Evolutionary conservation across 495 filamentous ascomycete species (phyloP), one percentile per base, ranked within the genome.

Genomic region (Podospora tetraspora): DNA sequence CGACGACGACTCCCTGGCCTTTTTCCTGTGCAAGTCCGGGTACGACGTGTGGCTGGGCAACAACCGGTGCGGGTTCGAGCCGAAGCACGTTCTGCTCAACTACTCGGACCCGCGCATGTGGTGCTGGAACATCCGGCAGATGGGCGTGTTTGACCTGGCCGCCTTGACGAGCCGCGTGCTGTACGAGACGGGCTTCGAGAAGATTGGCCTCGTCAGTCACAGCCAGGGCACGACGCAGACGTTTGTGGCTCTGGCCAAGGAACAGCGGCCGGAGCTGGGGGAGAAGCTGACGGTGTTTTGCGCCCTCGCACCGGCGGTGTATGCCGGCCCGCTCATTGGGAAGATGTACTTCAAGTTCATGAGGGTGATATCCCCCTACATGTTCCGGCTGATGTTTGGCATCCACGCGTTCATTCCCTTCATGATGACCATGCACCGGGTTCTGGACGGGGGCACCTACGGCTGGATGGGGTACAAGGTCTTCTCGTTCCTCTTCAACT

Each of bases 21-120:
- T 97, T 79, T 97, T 86, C 75, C 88, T 98, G 29, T 91, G 89
- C 82, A 97, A 97, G 76, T 89, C 84, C 0, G 94, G 94, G n/a
- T 97, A 91, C 78, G 94, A 98, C 76, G 92, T 98, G 63, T 98
- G 94, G 94, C 84, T 97, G 5, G 94, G 95, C 8, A 97, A 97
- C 76, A 97, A 97, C 74, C 88, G 94, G 24, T 97, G 95, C 75
- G 95, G 94, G 13, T 90, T 94, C 75, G 74, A 84, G 1, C 93
- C 94, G 3, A 83, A 87, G 69, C 94, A 98, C 72, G 86, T 84
- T 1, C 80, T 88, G 13, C 82, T 98, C 59, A 81, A 82, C 1
- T 86, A 89, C 68, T 80, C 80, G 21, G 94, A 98, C 73, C 94
- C 94, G 7, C 86, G 94, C 22, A 97, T 98, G 93, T 98, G 94